Conservation (phyloP, 2,329 filamentous ascomycete genomes). For the Pseudogymnoascus sp. region DNA sequence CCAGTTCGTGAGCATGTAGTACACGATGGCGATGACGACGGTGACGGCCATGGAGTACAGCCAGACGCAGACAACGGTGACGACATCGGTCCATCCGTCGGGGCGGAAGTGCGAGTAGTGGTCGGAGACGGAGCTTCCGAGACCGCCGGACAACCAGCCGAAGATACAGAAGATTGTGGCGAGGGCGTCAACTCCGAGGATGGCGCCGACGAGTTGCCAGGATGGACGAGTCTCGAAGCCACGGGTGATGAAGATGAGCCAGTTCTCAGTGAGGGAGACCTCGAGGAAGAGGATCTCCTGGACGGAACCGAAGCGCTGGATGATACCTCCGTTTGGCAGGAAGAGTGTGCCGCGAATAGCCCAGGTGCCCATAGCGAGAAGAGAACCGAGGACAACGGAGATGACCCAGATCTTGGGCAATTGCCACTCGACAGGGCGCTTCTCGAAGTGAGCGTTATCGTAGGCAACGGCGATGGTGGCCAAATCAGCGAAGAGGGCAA, state of each 20-base stretch:
- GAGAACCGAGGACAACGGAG: slow-evolving; percentile 55
- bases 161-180: slow-evolving; percentile 68
- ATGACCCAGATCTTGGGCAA: slow-evolving; percentile 76
- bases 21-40: slow-evolving; percentile 57
- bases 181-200: slow-evolving; percentile 61
- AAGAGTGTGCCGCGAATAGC: slow-evolving; percentile 62
- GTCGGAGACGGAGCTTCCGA: slow-evolving; percentile 29
- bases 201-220: slow-evolving; percentile 64
- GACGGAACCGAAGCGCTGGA: slow-evolving; percentile 65
- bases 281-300: slow-evolving; percentile 81
- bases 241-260: slow-evolving; percentile 94
- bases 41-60: slow-evolving; percentile 57
- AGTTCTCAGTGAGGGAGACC: slow-evolving; percentile 87
- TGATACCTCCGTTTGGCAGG: slow-evolving; percentile 60
- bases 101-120: slow-evolving; percentile 28
- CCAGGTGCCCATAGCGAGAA: slow-evolving; percentile 65
- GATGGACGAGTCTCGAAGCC: slow-evolving; percentile 66
- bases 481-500: slow-evolving; percentile 70
- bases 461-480: slow-evolving; percentile 72
- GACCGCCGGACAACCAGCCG: slow-evolving; percentile 58
- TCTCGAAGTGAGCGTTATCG: slow-evolving; percentile 70
- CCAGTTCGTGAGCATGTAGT: slow-evolving; percentile 52
- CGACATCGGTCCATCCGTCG: slow-evolving; percentile 39
- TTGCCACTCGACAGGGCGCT: slow-evolving; percentile 70
- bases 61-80: slow-evolving; percentile 58